Evolutionary conservation across 192 early-diverging fungal species (phyloP).

Genomic region (Entomortierella lignicola): DNA sequence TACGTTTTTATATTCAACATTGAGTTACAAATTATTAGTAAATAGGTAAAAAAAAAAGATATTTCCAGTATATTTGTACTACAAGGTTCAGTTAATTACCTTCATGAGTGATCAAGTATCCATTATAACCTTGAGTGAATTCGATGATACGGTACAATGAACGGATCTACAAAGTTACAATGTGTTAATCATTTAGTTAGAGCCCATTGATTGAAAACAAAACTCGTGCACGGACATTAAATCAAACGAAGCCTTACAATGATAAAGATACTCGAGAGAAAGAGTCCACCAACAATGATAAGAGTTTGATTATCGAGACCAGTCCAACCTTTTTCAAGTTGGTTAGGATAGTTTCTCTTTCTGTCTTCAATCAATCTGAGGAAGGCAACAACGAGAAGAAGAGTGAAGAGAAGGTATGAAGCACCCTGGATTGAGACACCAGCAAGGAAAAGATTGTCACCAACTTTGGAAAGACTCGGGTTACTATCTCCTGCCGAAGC

Average conservation of each 20-base stretch:
- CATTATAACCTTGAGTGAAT: constrained; percentile 20
- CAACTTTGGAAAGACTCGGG: constrained; percentile 3
- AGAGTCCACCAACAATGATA: constrained; percentile 2
- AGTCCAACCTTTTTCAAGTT: background rate
- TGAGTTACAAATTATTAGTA: background rate
- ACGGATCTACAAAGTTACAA: constrained; percentile 12
- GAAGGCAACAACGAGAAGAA: constrained; percentile 10
- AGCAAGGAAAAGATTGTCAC: constrained; percentile 23
- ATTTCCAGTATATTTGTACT: background rate
- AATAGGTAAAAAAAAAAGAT: background rate
- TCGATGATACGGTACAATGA: constrained; percentile 38
- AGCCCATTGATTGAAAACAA: too few species aligned
- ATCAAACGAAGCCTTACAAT: constrained; percentile 13
- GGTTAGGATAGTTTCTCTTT: background rate
- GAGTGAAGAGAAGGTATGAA: constrained; percentile 24
- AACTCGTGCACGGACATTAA: too few species aligned
- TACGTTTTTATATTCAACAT: too few species aligned
- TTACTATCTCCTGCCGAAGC: background rate
- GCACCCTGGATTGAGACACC: constrained; percentile 31
- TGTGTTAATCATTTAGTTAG: too few species aligned
- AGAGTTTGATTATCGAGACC: constrained; percentile 7
- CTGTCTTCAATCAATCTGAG: constrained; percentile 18
- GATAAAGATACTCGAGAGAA: constrained; percentile 33
- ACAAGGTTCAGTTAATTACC: constrained; percentile 13
- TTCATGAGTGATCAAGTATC: constrained; percentile 21